A percentile compares a stretch with the other conserved stretches of the same genome.
Conservation (phyloP, 1,139 yeast species). For the Geotrichum histeridarum region DNA sequence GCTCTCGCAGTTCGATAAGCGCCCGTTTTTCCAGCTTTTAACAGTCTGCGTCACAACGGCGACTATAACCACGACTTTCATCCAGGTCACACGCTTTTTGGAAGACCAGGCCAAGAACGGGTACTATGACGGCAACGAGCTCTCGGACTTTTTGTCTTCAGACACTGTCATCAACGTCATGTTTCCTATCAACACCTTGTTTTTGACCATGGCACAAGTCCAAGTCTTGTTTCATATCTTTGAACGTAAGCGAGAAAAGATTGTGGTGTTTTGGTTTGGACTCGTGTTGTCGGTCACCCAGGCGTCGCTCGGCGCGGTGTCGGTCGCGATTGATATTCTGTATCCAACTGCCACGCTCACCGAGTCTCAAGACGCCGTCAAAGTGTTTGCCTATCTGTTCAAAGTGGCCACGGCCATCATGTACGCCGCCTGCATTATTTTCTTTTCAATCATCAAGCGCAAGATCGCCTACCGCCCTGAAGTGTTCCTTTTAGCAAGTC, state of each 20-base stretch:
- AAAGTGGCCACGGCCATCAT: slow-evolving; percentile 67
- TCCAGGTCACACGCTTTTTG: slow-evolving; percentile 10
- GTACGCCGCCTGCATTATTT: slow-evolving; percentile 60
- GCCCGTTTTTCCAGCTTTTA: slow-evolving; percentile 16
- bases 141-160: slow-evolving; percentile 2
- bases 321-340: background rate
- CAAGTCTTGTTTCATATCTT: slow-evolving; percentile 17
- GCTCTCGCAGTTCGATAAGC: slow-evolving; percentile 3
- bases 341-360: background rate
- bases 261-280: slow-evolving; percentile 17
- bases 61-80: slow-evolving; percentile 10
- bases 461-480: slow-evolving; percentile 48
- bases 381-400: slow-evolving; percentile 65
- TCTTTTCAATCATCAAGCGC: slow-evolving; percentile 52
- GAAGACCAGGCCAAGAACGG: slow-evolving; percentile 10
- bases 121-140: slow-evolving; percentile 15
- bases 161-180: slow-evolving; percentile 4
- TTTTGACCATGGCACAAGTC: slow-evolving; percentile 14
- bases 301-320: slow-evolving; percentile 10
- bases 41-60: slow-evolving; percentile 10
- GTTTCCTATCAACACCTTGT: slow-evolving; percentile 11
- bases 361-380: slow-evolving; percentile 36
- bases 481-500: slow-evolving; percentile 49
- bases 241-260: slow-evolving; percentile 12
- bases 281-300: slow-evolving; percentile 5